Percentiles rank a stretch among this genome's conserved stretches.
Evolutionary conservation across 768 basidiomycete species (phyloP).

Genomic region (Amanita rubescens): DNA sequence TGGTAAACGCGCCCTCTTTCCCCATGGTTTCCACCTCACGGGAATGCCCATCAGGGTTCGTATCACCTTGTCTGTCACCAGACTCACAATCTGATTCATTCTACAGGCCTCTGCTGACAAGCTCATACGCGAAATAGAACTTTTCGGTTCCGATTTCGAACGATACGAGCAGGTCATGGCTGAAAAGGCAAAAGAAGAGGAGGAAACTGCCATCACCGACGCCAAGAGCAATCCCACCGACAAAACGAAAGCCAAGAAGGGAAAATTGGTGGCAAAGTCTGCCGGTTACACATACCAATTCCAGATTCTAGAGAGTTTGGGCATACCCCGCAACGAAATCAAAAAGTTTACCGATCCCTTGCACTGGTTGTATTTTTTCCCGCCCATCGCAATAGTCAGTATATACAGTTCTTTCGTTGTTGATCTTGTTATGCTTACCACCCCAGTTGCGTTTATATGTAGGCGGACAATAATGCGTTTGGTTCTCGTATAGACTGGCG

Average conservation of each 20-base stretch:
- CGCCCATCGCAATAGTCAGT: slow-evolving; percentile 84
- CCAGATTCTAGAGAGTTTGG: slow-evolving; percentile 96
- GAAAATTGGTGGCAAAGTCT: slow-evolving; percentile 87
- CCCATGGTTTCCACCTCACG: slow-evolving; percentile 96
- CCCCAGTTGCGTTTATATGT: slow-evolving; percentile 1
- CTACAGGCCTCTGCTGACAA: slow-evolving; percentile 91
- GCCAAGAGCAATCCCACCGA: slow-evolving; percentile 16
- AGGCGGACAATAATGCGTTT: slow-evolving; percentile 70
- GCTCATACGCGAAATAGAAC: slow-evolving; percentile 91
- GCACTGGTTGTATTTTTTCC: slow-evolving; percentile 91
- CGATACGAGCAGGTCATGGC: slow-evolving; percentile 45
- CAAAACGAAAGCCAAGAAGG: slow-evolving; percentile 87
- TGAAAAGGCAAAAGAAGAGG: slow-evolving; percentile 38
- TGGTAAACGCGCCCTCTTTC: slow-evolving; percentile 91
- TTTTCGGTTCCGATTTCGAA: slow-evolving; percentile 90
- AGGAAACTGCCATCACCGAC: slow-evolving; percentile 31
- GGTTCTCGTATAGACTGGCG: slow-evolving; percentile 99
- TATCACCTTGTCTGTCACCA: slow-evolving; percentile 6
- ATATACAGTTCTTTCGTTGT: slow-evolving; percentile 1
- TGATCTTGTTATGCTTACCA: neutral
- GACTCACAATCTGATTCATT: neutral
- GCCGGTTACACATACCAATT: slow-evolving; percentile 96
- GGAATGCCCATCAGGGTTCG: slow-evolving; percentile 99
- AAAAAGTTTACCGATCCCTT: slow-evolving; percentile 96
- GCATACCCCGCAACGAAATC: slow-evolving; percentile 82